Evolutionary conservation across 345 rosid genomes (phyloP).

Genomic region (Lepidium africanum): DNA sequence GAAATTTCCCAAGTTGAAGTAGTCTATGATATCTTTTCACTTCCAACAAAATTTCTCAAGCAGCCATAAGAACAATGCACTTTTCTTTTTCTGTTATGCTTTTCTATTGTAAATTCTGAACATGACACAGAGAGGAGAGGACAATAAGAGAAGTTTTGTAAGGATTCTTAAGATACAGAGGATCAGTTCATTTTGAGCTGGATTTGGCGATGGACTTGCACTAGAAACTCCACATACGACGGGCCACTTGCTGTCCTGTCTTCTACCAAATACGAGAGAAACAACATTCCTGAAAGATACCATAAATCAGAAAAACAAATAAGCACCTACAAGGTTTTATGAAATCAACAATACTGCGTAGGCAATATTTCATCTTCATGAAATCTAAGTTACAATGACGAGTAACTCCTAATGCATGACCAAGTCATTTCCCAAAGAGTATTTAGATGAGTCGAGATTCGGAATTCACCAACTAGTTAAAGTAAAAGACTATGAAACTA

Average conservation of each 20-base stretch:
- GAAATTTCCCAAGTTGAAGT: slow-evolving; percentile 2
- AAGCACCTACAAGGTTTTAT: not conserved
- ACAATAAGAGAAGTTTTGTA: not conserved
- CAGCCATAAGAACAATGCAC: not conserved
- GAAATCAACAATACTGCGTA: not conserved
- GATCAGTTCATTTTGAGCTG: slow-evolving; percentile 69
- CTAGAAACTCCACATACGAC: slow-evolving; percentile 87
- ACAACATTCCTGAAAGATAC: slow-evolving; percentile 51
- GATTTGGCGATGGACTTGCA: slow-evolving; percentile 82
- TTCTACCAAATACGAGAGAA: slow-evolving; percentile 71
- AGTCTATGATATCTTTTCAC: slow-evolving; percentile 9
- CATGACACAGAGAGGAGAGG: not conserved
- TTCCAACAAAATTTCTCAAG: slow-evolving; percentile 5
- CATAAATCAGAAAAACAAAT: not conserved
- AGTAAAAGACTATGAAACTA: not conserved
- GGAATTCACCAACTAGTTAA: not conserved
- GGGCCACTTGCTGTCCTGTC: slow-evolving; percentile 68
- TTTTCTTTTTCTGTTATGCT: not conserved
- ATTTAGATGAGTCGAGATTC: not conserved
- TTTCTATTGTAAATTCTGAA: not conserved
- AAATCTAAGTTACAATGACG: not conserved
- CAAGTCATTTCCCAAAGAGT: not conserved
- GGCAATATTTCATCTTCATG: not conserved
- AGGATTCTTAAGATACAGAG: not conserved
- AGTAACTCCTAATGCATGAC: not conserved